phyloP scores from a whole-genome alignment of 2,329 filamentous ascomycete species.

The Talaromyces islandicus region DNA sequence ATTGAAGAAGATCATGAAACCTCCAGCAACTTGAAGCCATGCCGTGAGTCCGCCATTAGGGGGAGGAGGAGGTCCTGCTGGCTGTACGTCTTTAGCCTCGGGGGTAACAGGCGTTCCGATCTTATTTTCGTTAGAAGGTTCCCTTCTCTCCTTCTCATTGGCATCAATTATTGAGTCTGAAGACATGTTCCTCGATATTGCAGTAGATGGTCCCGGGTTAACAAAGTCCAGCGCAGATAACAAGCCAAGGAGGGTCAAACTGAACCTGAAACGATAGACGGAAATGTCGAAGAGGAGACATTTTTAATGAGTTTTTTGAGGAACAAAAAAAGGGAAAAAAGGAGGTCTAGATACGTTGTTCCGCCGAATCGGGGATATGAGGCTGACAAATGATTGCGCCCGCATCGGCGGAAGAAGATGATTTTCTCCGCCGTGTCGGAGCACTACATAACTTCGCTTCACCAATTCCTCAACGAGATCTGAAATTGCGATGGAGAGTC shows the following conservation, averaged over 20 bases:
- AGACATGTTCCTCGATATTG: constrained; percentile 1
- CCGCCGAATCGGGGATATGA: not conserved
- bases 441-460: not conserved
- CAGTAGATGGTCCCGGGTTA: not conserved
- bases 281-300: not conserved
- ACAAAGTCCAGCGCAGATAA: not conserved
- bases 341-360: not conserved
- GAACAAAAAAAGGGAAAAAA: not conserved
- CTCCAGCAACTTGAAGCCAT: constrained; percentile 26
- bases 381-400: not conserved
- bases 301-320: not conserved
- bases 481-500: no score
- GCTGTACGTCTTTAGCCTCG: not conserved
- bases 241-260: not conserved
- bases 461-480: not conserved
- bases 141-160: not conserved
- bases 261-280: not conserved
- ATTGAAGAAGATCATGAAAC: constrained; percentile 24
- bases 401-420: constrained; percentile 2
- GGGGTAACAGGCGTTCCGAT: not conserved
- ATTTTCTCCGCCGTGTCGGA: constrained; percentile 3
- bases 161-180: not conserved
- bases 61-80: constrained; percentile 13
- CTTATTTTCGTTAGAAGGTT: not conserved
- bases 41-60: constrained; percentile 26